Conservation (phyloP, 2,329 filamentous ascomycete species). For the Fusarium haematococcum region DNA sequence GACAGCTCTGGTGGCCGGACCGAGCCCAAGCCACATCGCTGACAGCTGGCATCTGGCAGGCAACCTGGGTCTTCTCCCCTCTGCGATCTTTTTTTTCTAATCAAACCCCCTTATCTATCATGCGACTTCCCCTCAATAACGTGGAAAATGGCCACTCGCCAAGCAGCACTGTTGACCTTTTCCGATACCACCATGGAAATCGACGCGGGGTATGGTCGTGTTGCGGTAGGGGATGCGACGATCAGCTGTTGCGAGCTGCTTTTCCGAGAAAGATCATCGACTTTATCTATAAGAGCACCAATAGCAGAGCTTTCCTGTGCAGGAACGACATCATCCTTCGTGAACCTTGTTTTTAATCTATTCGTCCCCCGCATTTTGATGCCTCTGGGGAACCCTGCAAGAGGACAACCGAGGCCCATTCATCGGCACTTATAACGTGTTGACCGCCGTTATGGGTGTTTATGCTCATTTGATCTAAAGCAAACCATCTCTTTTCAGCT, state of each 20-base stretch:
- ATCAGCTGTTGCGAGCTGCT: not conserved
- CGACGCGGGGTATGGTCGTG: not conserved
- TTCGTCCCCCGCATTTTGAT: constrained; percentile 22
- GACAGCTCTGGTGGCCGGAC: not conserved
- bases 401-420: not conserved
- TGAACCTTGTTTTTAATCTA: constrained; percentile 13
- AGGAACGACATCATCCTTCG: not conserved
- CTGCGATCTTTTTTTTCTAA: not conserved
- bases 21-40: not conserved
- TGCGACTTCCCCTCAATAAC: not conserved
- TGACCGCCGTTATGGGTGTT: not conserved
- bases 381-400: constrained; percentile 17
- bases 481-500: not conserved
- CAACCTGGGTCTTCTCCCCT: not conserved
- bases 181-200: not conserved
- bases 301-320: not conserved
- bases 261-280: constrained; percentile 4
- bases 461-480: rapidly evolving
- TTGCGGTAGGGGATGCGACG: not conserved
- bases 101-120: not conserved
- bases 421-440: constrained; percentile 3
- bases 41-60: not conserved
- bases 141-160: not conserved
- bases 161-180: not conserved
- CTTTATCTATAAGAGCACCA: not conserved